phyloP scores from a whole-genome alignment of 306 rosid species.

The Casuarina cunninghamiana region DNA sequence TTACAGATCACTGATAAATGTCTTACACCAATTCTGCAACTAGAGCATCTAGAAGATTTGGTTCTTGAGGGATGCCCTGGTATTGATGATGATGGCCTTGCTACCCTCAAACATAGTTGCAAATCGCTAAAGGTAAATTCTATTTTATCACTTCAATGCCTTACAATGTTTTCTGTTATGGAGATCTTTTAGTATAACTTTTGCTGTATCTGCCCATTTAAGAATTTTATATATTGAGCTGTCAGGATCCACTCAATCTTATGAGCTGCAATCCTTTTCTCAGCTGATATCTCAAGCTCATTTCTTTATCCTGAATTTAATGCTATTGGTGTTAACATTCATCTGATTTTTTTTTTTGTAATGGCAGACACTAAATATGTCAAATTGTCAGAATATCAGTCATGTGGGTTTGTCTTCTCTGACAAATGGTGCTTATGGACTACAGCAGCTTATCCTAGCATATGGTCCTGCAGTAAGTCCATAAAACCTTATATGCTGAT shows the following conservation, averaged over 20 bases:
- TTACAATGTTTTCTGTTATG: background rate
- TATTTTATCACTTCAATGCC: background rate
- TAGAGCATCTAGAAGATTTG: conserved; percentile 48
- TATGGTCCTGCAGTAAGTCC: conserved; percentile 56
- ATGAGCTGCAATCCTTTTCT: background rate
- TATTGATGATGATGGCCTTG: conserved; percentile 47
- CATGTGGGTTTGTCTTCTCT: conserved; percentile 63
- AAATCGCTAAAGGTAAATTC: conserved; percentile 42
- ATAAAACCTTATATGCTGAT: conserved; percentile 12
- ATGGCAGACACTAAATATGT: conserved; percentile 56
- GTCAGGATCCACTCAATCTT: background rate
- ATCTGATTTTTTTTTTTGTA: conserved; percentile 6
- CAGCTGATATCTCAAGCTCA: background rate
- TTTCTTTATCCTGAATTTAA: background rate
- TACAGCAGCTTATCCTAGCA: conserved; percentile 58
- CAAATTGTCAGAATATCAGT: conserved; percentile 55
- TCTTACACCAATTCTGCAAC: conserved; percentile 36
- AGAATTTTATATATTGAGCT: background rate
- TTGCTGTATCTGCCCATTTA: background rate
- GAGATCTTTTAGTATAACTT: background rate
- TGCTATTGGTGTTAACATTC: background rate
- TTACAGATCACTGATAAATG: conserved; percentile 50
- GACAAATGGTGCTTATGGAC: conserved; percentile 49
- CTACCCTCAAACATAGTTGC: conserved; percentile 18
- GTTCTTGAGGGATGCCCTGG: conserved; percentile 53